Evolutionary conservation across 75 land plant species (phyloP).

Genomic region (Selaginella moellendorffii): DNA sequence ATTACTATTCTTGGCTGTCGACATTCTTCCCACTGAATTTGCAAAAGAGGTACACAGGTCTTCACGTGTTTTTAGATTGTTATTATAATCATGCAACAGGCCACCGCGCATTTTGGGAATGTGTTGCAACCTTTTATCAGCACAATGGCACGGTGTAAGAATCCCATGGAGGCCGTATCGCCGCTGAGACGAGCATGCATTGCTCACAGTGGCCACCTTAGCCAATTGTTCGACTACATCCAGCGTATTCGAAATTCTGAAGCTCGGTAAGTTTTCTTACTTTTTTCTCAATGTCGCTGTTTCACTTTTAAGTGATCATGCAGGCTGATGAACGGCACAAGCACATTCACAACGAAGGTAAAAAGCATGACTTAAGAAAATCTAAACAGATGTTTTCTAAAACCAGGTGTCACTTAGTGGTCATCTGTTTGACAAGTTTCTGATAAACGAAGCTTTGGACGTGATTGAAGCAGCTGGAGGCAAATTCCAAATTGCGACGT

Average conservation of each 20-base stretch:
- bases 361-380: too few relatives aligned
- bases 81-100: conserved; percentile 23
- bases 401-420: conserved; percentile 86
- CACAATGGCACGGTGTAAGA: conserved; percentile 40
- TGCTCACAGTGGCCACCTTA: conserved; percentile 61
- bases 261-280: conserved; percentile 13
- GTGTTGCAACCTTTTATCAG: conserved; percentile 62
- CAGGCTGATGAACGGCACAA: neutral
- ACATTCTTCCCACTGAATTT: conserved; percentile 92
- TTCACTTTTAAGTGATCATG: too few relatives aligned
- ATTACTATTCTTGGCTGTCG: conserved; percentile 62
- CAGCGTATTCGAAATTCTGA: conserved; percentile 47
- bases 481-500: conserved; percentile 62
- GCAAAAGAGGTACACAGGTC: conserved; percentile 57
- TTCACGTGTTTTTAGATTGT: neutral
- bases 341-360: neutral
- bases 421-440: conserved; percentile 82
- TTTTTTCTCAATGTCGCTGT: too few relatives aligned
- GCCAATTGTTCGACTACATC: conserved; percentile 64
- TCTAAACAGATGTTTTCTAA: too few relatives aligned
- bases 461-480: conserved; percentile 93
- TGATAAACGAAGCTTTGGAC: conserved; percentile 95
- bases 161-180: conserved; percentile 32
- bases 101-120: conserved; percentile 93
- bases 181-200: conserved; percentile 72